Percentiles rank a stretch among this genome's conserved stretches.
Evolutionary conservation across 352 stramenopile species (phyloP).

Genomic region (Globisporangium lucens): DNA sequence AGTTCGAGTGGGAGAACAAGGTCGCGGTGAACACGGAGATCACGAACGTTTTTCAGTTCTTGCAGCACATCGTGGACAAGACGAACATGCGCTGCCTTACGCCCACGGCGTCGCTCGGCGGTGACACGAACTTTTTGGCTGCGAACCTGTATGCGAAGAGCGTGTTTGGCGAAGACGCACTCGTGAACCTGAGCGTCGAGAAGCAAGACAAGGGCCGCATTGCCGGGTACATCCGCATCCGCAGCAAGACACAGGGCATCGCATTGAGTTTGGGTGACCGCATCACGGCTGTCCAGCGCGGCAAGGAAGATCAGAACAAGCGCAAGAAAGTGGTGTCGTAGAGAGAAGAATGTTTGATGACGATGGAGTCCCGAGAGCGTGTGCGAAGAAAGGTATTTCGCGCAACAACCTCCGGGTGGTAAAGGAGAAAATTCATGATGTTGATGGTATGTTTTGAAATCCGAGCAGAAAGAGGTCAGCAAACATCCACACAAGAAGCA

Average conservation of each 20-base stretch:
- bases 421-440: neutral
- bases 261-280: conserved; percentile 98
- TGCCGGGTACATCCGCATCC: conserved; percentile 98
- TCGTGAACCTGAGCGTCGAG: conserved; percentile 99
- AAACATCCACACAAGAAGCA: neutral
- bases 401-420: neutral
- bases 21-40: conserved; percentile 97
- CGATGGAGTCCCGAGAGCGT: neutral
- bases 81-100: conserved; percentile 99
- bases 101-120: conserved; percentile 85
- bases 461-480: neutral
- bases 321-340: conserved; percentile 77
- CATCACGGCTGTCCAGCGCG: conserved; percentile 96
- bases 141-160: conserved; percentile 93
- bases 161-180: conserved; percentile 96
- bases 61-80: conserved; percentile 97
- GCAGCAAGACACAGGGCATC: conserved; percentile 99
- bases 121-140: conserved; percentile 92
- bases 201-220: conserved; percentile 98
- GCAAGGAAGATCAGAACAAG: conserved; percentile 83
- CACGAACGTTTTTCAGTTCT: conserved; percentile 96
- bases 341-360: conserved; percentile 13
- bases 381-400: neutral
- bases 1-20: conserved; percentile 99
- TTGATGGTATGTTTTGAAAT: neutral